A percentile compares a stretch with the other conserved stretches of the same genome.
Evolutionary conservation across 306 rosid genomes (phyloP).

Genomic region (Begonia fuchsioides): DNA sequence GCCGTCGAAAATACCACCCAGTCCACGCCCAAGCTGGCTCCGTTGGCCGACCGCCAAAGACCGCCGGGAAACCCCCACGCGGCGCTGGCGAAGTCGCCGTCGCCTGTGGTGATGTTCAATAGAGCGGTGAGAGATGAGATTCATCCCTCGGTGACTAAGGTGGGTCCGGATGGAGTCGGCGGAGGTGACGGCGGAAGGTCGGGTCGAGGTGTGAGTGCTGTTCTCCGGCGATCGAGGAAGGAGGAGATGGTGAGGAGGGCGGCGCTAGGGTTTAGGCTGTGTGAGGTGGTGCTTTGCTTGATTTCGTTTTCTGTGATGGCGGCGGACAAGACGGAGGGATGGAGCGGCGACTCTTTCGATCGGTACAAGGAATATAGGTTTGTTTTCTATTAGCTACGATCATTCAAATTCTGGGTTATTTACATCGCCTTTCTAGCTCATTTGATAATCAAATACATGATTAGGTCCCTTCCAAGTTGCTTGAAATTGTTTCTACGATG

Average conservation of each 20-base stretch:
- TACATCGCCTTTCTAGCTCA: too few species aligned
- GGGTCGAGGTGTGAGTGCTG: slow-evolving; percentile 6
- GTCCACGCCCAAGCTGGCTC: slow-evolving; percentile 23
- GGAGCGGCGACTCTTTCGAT: slow-evolving; percentile 97
- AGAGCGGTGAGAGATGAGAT: slow-evolving; percentile 32
- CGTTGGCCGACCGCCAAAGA: slow-evolving; percentile 16
- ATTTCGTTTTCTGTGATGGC: slow-evolving; percentile 98
- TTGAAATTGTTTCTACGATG: too few species aligned
- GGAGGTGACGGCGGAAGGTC: slow-evolving; percentile 20
- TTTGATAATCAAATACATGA: too few species aligned
- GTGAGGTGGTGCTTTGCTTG: slow-evolving; percentile 65
- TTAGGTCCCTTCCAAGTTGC: too few species aligned
- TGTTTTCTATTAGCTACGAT: slow-evolving; percentile 1
- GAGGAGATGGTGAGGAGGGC: slow-evolving; percentile 35
- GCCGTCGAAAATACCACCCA: slow-evolving; percentile 24
- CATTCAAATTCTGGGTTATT: too few species aligned
- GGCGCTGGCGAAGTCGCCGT: slow-evolving; percentile 14
- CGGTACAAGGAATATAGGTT: slow-evolving; percentile 97
- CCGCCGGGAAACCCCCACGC: slow-evolving; percentile 10
- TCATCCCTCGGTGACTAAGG: slow-evolving; percentile 24
- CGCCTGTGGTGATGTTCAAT: slow-evolving; percentile 18
- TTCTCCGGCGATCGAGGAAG: slow-evolving; percentile 16
- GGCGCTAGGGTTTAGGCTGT: slow-evolving; percentile 69
- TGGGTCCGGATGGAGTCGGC: slow-evolving; percentile 19
- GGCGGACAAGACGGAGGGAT: slow-evolving; percentile 87